These are phyloP conservation scores for Linnemannia hyalina DNA, from an alignment of 192 early-diverging fungal genomes.

Conservation along the genomic window DNA sequence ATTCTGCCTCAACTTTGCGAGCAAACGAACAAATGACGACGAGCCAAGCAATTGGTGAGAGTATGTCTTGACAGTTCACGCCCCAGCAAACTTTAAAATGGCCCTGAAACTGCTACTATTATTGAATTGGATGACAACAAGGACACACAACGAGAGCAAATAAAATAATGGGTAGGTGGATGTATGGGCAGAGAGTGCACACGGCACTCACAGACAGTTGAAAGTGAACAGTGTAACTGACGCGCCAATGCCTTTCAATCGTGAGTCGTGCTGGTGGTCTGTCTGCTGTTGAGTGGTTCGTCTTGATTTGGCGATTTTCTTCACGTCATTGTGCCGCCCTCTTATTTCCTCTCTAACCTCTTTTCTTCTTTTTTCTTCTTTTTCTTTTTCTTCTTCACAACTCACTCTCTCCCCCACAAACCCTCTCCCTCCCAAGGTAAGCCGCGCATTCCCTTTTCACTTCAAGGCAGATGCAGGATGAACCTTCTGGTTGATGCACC, in stretches of 20 bases:
- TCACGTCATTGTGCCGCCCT: not conserved
- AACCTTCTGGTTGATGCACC: not conserved
- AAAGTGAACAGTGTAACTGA: not conserved
- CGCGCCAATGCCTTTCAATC: not conserved
- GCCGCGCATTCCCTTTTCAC: not conserved
- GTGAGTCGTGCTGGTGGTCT: not conserved
- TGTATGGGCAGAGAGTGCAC: not conserved
- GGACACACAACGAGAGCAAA: not conserved
- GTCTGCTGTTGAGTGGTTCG: conserved; percentile 1
- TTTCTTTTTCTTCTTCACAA: conserved; percentile 13
- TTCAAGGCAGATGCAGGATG: not conserved
- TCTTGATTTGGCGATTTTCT: not conserved
- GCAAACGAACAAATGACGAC: not conserved
- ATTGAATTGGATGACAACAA: not conserved
- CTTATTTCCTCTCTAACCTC: too few relatives aligned
- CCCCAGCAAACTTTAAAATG: conserved; percentile 11
- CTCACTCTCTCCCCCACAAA: conserved; percentile 10
- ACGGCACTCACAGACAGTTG: not conserved
- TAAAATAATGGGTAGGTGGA: not conserved
- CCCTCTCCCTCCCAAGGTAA: conserved; percentile 18
- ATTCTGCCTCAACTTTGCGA: not conserved
- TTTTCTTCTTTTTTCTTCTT: not conserved
- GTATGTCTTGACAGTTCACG: not conserved
- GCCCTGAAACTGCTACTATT: not conserved
- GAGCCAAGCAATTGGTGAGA: not conserved